Evolutionary conservation across 1,139 yeast genomes (phyloP), one percentile per base, ranked within the genome.

Genomic region (Kurtzmaniella natalensis): DNA sequence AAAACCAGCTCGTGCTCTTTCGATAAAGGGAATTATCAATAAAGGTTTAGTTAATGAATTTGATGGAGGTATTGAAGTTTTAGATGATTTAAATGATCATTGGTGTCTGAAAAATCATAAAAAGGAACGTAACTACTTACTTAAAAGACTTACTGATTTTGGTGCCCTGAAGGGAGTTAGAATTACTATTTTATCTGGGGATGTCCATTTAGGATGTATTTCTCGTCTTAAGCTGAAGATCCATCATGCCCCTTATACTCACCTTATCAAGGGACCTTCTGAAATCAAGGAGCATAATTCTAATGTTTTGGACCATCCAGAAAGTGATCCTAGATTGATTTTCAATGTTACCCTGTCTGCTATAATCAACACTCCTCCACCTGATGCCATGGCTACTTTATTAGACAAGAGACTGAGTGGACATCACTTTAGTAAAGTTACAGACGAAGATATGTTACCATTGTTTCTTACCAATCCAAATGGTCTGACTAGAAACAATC

Each of bases 51-150:
- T 86, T 25, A 89, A 92, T 52, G 94, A 86, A 46, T 89, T 88
- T 52, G 96, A 88, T 50, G 96, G 96, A 2, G 78, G 83, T 28
- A 79, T 89, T 14, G 97, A 89, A 59, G 77, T 89, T 13, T 70
- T 89, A 44, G 97, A 92, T 51, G 97, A 89, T 54, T 70, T 92
- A 53, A 83, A 88, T 52, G 98, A 89, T 55, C 97, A 92, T 58
- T 89, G 97, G 97, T 88, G 96, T 57, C 83, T 96, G 5, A 72
- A 72, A 39, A 74, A 81, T 54, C 98, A 89, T 46, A 86, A 86
- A 54, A 59, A 62, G 35, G 96, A 86, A 57, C 71, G 96, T 40
- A 86, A 86, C 55, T 53, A 53, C 43, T 62, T 87, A 33, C 60
- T 85, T 30, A 64, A 66, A 34, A 61, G 65, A 35, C 61, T 86